Evolutionary conservation across 495 filamentous ascomycete species (phyloP), one percentile per base, ranked within the genome.

Genomic region (Daldinia childiae): DNA sequence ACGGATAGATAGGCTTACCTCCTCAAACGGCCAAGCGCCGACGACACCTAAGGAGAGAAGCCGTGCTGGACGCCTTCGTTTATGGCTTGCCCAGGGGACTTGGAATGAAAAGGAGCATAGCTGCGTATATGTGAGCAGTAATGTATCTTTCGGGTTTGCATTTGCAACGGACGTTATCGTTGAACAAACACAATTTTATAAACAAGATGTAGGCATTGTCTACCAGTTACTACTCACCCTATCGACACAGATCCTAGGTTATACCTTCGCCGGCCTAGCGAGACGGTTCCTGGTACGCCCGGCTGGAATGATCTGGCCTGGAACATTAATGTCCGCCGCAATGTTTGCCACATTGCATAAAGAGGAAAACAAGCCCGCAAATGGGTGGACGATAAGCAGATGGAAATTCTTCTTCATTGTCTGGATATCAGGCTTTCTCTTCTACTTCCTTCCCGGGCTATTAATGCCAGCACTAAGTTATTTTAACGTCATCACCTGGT

Each of bases 401-500:
- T 92, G 91, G 80, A 92, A 87, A 26, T 95, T 97, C 80, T 97
- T 97, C 79, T 85, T 93, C 59, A 69, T 86, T 32, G 86, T 93
- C 36, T 94, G 91, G 80, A 58, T 86, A 9, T 83, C 80, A 2
- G 87, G 88, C 3, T 90, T 90, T 41, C 68, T 82, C 38, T 97
- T 94, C 82, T 97, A 97, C 77, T 96, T 96, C 73, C 79, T 93
- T 0, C 94, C 94, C 1, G 94, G 94, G 0, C 88, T 97, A 15
- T 80, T 97, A 52, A 89, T 96, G 79, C 93, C 93, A 3, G 93
- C 91, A 2, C 85, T 97, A 68, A 95, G 92, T 79, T 93, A 94
- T 66, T 97, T 97, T 82, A 95, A 86, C 75, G 92, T 96, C 54
- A 81, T 97, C 57, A 96, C 93, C 24, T 97, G 94, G 94, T 93